A percentile compares a stretch with the other conserved stretches of the same genome.
These are phyloP conservation scores for Waltiozyma sp. DNA, from an alignment of 1,139 yeast genomes.

Conservation along the genomic window DNA sequence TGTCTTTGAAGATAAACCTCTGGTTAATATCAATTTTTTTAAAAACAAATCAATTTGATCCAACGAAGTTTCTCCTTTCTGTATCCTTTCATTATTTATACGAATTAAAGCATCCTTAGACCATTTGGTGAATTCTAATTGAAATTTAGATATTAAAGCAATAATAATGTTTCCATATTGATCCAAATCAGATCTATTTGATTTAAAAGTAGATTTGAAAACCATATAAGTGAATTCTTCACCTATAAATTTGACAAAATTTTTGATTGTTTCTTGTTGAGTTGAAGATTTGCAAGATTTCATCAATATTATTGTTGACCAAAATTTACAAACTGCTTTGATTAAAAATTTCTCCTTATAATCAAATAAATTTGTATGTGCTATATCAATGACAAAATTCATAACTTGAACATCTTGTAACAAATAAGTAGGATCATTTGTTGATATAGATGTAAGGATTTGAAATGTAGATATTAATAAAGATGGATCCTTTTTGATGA, in stretches of 20 bases:
- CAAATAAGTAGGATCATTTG: conserved; percentile 38
- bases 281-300: background rate
- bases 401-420: conserved; percentile 18
- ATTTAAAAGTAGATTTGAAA: conserved; percentile 28
- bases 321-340: conserved; percentile 51
- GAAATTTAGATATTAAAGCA: conserved; percentile 40
- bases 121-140: conserved; percentile 39
- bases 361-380: conserved; percentile 30
- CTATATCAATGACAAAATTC: background rate
- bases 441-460: conserved; percentile 39
- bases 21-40: conserved; percentile 44
- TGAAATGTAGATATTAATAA: conserved; percentile 41
- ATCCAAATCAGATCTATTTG: conserved; percentile 55
- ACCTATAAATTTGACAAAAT: conserved; percentile 27
- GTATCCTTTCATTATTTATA: conserved; percentile 22
- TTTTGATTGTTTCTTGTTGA: conserved; percentile 26
- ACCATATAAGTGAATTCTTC: conserved; percentile 23
- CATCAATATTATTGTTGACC: conserved; percentile 39
- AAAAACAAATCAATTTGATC: conserved; percentile 27
- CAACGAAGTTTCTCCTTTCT: conserved; percentile 12
- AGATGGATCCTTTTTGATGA: conserved; percentile 25
- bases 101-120: conserved; percentile 24
- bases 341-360: conserved; percentile 58
- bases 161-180: conserved; percentile 45
- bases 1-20: conserved; percentile 50